phyloP scores from a whole-genome alignment of 2,329 filamentous ascomycete genomes.

The Stromatinia cepivora region DNA sequence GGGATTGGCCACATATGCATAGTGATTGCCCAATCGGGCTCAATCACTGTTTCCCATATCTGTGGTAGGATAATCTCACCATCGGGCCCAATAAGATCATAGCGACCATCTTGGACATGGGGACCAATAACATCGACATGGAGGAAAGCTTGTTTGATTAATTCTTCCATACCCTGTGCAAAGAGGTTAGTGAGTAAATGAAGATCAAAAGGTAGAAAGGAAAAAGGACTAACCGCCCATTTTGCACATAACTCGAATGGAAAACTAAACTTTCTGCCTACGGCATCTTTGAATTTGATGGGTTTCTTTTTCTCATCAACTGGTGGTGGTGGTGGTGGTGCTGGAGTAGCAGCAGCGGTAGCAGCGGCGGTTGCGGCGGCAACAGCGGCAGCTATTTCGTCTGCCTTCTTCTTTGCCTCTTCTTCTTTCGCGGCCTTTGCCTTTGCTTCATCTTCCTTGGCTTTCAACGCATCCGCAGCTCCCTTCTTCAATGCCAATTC shows the following conservation, averaged over 20 bases:
- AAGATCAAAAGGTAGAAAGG: constrained; percentile 11
- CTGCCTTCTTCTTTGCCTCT: constrained; percentile 45
- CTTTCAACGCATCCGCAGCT: constrained; percentile 35
- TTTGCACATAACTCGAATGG: constrained; percentile 83
- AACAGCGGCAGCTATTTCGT: constrained; percentile 27
- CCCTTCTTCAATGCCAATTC: constrained; percentile 32
- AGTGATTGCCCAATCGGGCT: constrained; percentile 72
- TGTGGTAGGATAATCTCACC: constrained; percentile 80
- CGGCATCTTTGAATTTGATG: constrained; percentile 87
- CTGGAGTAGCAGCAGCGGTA: constrained; percentile 33
- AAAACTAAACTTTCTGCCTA: constrained; percentile 89
- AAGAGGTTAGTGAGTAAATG: constrained; percentile 33
- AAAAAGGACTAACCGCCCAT: constrained; percentile 65
- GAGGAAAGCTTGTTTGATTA: constrained; percentile 81
- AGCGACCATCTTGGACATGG: constrained; percentile 75
- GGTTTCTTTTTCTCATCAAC: constrained; percentile 54
- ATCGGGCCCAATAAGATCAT: constrained; percentile 76
- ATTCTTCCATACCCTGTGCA: constrained; percentile 75
- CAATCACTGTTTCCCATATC: constrained; percentile 78
- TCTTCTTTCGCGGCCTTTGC: constrained; percentile 52
- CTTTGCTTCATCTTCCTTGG: constrained; percentile 43
- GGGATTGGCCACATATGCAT: constrained; percentile 68
- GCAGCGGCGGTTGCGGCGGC: constrained; percentile 50
- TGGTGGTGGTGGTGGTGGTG: constrained; percentile 22
- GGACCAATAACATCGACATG: constrained; percentile 75